A percentile compares a stretch with the other conserved stretches of the same genome.
phyloP scores from a whole-genome alignment of 805 yeast genomes.

The Saturnispora hagleri region DNA sequence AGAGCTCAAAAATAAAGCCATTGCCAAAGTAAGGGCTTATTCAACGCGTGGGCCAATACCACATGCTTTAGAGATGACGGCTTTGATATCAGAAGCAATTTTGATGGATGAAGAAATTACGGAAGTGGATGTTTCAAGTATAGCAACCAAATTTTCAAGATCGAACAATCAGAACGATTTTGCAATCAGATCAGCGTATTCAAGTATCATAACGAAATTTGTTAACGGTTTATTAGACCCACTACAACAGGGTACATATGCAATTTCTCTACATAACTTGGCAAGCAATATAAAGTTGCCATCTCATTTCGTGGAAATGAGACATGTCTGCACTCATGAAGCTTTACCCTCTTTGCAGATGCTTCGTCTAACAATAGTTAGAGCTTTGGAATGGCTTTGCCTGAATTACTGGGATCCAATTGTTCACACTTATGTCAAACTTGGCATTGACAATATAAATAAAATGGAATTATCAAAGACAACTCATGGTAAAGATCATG shows the following conservation, averaged over 20 bases:
- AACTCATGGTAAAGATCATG: background rate
- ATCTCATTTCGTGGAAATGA: slow-evolving; percentile 72
- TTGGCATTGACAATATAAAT: background rate
- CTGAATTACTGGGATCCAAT: slow-evolving; percentile 59
- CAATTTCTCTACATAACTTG: slow-evolving; percentile 66
- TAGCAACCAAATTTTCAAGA: background rate
- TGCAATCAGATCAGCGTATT: slow-evolving; percentile 43
- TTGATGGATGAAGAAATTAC: slow-evolving; percentile 30
- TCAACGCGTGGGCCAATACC: slow-evolving; percentile 57
- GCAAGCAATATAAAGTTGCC: slow-evolving; percentile 69
- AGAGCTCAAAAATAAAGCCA: slow-evolving; percentile 30
- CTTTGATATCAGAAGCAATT: slow-evolving; percentile 43
- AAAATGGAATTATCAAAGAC: background rate
- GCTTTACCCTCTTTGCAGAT: slow-evolving; percentile 60
- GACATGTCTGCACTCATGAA: slow-evolving; percentile 92
- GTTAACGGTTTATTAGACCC: slow-evolving; percentile 91
- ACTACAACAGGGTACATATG: slow-evolving; percentile 66
- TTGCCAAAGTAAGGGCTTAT: slow-evolving; percentile 44
- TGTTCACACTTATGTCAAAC: slow-evolving; percentile 13
- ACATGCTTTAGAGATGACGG: slow-evolving; percentile 63
- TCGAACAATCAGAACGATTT: slow-evolving; percentile 22
- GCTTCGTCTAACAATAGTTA: slow-evolving; percentile 47
- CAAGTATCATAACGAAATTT: slow-evolving; percentile 72
- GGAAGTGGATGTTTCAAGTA: slow-evolving; percentile 1
- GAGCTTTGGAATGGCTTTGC: slow-evolving; percentile 70